These are phyloP conservation scores for Fusarium citri DNA, from an alignment of 2,329 filamentous ascomycete genomes.

Conservation along the genomic window DNA sequence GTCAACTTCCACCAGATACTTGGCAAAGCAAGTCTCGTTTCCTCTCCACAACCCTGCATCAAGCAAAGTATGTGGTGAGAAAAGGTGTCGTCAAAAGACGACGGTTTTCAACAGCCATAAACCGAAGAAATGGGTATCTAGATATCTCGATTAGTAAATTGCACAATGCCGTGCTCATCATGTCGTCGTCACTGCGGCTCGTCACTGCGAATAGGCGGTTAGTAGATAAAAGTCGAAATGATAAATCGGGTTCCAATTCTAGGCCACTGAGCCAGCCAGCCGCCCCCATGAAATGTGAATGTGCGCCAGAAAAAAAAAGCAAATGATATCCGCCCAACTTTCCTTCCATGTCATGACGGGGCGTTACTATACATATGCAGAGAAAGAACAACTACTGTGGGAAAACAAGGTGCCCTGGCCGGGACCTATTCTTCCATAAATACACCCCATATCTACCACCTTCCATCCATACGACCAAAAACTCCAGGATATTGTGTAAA, in stretches of 20 bases:
- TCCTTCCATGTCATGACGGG: conserved; percentile 36
- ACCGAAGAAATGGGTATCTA: conserved; percentile 24
- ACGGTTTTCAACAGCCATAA: conserved; percentile 33
- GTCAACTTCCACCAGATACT: no score
- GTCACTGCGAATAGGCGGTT: conserved; percentile 48
- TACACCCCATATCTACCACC: background rate
- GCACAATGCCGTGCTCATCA: conserved; percentile 9
- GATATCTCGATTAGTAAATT: conserved; percentile 6
- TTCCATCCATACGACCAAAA: conserved; percentile 23
- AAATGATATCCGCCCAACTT: background rate
- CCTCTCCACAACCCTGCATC: conserved; percentile 64
- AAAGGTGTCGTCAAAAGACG: conserved; percentile 51
- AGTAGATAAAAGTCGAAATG: conserved; percentile 38
- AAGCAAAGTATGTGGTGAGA: conserved; percentile 65
- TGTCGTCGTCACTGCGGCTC: conserved; percentile 19
- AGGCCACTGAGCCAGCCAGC: conserved; percentile 41
- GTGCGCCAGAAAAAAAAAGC: conserved; percentile 31
- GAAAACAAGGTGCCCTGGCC: background rate
- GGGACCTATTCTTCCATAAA: background rate
- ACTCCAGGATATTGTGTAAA: conserved; percentile 11
- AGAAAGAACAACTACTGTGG: background rate
- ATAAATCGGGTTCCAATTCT: conserved; percentile 42
- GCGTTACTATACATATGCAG: conserved; percentile 44
- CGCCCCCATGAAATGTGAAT: conserved; percentile 30
- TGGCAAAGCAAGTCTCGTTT: background rate